Base-by-base conservation (phyloP, 163 green algal species). In the Chlorella variabilis region DNA sequence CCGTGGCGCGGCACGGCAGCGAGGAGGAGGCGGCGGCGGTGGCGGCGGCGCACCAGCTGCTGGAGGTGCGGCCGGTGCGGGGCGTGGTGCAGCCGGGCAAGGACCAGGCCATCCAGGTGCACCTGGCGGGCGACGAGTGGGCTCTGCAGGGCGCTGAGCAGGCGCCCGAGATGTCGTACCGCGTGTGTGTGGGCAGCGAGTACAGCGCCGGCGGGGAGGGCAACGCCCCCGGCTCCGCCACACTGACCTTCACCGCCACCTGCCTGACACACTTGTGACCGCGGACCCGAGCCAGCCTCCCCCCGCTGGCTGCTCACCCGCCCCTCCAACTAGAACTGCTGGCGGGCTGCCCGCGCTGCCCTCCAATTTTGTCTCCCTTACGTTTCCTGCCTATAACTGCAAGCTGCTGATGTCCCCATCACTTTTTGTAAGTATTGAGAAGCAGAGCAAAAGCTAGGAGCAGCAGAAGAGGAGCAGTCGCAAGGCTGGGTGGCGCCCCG, bases 11-110 rank as follows among this genome's bases (percentile, higher is more conserved):
- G 39, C 51, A 9, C 2, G 34, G 39, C 51, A 41, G 61, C 39
- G n/a, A 36, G 0, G 65, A 59, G 29, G 63, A 69, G 20, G 23
- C 27, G 33, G 49, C 31, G 13, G 76, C 76, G 49, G 63, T 62
- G 7, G 77, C 65, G 31, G 65, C 51, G 51, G 62, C 66, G 49
- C 62, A 70, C n/a, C 77, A 70, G 38, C 51, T 75, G 51, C 33
- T 70, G 66, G 77, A 71, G 36, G 77, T 77, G 65, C 76, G 65
- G 62, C 77, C 77, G 1, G 66, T 71, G 36, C 36, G 59, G 23
- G 77, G 77, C 36, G 31, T 83, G 34, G 66, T 83, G 49, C 49
- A 11, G 20, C 66, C 77, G 4, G 66, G 77, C 39, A 9, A 27
- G 15, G 77, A 83, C 36, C 69, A 61, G 17, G 1, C 27, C 8